Conservation (phyloP, 176 grass and related monocot species). For the Raddia distichophylla region DNA sequence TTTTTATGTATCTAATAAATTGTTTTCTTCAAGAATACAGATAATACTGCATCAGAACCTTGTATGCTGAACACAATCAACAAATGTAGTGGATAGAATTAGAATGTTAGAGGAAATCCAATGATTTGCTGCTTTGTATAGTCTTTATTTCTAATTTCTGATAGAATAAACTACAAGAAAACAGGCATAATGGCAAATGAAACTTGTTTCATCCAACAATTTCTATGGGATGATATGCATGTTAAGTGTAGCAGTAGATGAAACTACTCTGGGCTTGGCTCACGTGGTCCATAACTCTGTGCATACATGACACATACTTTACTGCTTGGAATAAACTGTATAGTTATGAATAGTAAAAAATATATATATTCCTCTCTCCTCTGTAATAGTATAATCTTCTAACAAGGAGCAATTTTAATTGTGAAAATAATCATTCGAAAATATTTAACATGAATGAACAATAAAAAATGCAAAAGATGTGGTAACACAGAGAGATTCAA, state of each 20-base stretch:
- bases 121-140: background rate
- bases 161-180: background rate
- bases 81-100: background rate
- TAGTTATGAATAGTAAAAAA: too few species aligned
- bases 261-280: too few species aligned
- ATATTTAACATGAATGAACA: constrained; percentile 19
- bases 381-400: too few species aligned
- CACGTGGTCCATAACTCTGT: too few species aligned
- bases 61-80: constrained; percentile 12
- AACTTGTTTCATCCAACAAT: constrained; percentile 1
- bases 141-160: background rate
- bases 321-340: too few species aligned
- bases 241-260: too few species aligned
- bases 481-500: constrained; percentile 22
- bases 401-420: background rate
- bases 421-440: constrained; percentile 5
- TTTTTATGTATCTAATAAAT: constrained; percentile 17
- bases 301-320: too few species aligned
- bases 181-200: constrained; percentile 12
- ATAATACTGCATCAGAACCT: constrained; percentile 1
- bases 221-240: background rate
- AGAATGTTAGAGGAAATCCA: background rate
- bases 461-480: constrained; percentile 1
- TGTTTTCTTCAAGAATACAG: constrained; percentile 10
- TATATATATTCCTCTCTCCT: too few species aligned